Evolutionary conservation across 2,329 filamentous ascomycete species (phyloP).

Genomic region (Aschersonia sp.): DNA sequence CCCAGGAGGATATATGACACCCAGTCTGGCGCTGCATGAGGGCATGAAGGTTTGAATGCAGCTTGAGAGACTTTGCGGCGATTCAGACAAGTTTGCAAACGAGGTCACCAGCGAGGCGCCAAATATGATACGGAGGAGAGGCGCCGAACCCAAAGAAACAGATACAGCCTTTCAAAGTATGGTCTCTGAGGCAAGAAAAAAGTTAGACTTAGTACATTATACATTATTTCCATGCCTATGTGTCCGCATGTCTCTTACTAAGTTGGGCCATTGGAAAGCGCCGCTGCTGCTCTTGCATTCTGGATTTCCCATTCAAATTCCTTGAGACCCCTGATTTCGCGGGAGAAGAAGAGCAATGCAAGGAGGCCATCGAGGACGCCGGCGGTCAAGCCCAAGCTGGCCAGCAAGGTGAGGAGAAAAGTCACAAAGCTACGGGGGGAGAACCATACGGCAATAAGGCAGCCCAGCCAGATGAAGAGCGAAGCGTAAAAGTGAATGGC

Average conservation of each 20-base stretch:
- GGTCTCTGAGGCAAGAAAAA: background rate
- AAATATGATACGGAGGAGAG: background rate
- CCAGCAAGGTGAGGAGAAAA: constrained; percentile 68
- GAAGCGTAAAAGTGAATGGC: constrained; percentile 59
- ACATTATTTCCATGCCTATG: background rate
- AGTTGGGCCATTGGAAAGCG: constrained; percentile 2
- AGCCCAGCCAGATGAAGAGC: constrained; percentile 54
- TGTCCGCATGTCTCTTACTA: background rate
- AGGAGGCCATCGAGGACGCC: constrained; percentile 78
- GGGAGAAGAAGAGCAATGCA: constrained; percentile 72
- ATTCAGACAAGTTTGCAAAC: too few relatives aligned
- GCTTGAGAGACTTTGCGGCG: background rate
- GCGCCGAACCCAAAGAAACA: background rate
- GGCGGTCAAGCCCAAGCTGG: constrained; percentile 60
- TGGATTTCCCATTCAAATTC: constrained; percentile 92
- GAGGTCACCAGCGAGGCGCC: background rate
- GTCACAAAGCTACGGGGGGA: constrained; percentile 59
- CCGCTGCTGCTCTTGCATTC: constrained; percentile 41
- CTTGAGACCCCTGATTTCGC: constrained; percentile 66
- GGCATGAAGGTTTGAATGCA: background rate
- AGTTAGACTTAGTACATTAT: constrained; percentile 9
- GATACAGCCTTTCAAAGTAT: background rate
- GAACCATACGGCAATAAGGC: constrained; percentile 78
- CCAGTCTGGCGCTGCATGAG: background rate
- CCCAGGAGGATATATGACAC: constrained; percentile 15